Conservation (phyloP, 2,329 filamentous ascomycete genomes). For the Colletotrichum sansevieriae region DNA sequence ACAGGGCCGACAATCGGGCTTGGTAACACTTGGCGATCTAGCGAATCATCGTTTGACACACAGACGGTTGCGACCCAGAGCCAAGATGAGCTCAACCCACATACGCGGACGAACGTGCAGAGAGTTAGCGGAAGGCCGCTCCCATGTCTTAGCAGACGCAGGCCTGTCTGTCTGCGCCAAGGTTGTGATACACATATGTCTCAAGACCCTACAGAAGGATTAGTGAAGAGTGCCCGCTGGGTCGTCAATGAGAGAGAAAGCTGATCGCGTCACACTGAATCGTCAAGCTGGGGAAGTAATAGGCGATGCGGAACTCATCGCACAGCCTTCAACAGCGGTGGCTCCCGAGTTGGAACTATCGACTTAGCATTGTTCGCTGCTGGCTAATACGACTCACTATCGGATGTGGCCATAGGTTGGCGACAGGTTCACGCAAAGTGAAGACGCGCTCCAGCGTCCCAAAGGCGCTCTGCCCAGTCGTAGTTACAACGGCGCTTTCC, state of each 20-base stretch:
- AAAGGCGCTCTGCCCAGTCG: conserved; percentile 28
- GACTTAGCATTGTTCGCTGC: not conserved
- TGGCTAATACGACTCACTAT: not conserved
- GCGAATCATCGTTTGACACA: conserved; percentile 42
- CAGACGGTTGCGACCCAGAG: conserved; percentile 18
- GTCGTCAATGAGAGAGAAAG: conserved; percentile 4
- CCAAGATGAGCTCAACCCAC: conserved; percentile 30
- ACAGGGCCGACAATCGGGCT: conserved; percentile 30
- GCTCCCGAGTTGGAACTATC: not conserved
- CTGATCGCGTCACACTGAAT: conserved; percentile 17
- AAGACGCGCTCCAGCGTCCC: conserved; percentile 19
- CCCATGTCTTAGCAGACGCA: conserved; percentile 20
- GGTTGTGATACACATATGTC: conserved; percentile 25
- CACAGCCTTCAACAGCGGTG: conserved; percentile 11
- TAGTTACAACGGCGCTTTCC: conserved; percentile 14
- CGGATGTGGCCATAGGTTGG: not conserved
- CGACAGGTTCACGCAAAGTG: conserved; percentile 2
- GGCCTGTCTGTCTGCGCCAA: conserved; percentile 23
- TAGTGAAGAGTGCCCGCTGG: not conserved
- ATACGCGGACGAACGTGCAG: conserved; percentile 18
- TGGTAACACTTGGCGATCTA: conserved; percentile 26
- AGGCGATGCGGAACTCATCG: not conserved
- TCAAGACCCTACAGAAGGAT: conserved; percentile 18
- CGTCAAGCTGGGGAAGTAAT: conserved; percentile 3
- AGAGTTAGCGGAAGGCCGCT: conserved; percentile 21